Conservation (phyloP, 2,329 filamentous ascomycete genomes). For the Aspergillus ibericus region DNA sequence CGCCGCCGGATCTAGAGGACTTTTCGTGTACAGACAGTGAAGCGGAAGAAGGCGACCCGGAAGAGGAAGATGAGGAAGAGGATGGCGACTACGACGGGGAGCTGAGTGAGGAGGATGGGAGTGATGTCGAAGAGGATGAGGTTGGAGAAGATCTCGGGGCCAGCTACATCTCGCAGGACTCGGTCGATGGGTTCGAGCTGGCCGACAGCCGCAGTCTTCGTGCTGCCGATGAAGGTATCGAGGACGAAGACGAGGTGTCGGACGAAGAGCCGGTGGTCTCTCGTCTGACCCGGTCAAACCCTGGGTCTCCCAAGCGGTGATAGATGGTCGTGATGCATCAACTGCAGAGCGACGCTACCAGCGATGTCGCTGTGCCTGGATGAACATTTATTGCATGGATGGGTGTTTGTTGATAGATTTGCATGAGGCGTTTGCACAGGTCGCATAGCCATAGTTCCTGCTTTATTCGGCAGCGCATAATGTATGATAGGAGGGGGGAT, state of each 20-base stretch:
- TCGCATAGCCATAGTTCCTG: slow-evolving; percentile 2
- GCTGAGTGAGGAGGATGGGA: slow-evolving; percentile 54
- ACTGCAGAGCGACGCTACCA: background rate
- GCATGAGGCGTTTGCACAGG: slow-evolving; percentile 6
- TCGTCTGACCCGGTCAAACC: background rate
- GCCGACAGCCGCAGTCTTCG: slow-evolving; percentile 41
- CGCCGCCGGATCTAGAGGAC: slow-evolving; percentile 78
- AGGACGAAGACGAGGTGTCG: slow-evolving; percentile 20
- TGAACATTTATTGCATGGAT: slow-evolving; percentile 6
- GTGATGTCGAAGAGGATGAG: slow-evolving; percentile 51
- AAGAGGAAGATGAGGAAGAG: slow-evolving; percentile 50
- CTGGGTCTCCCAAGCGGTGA: slow-evolving; percentile 6
- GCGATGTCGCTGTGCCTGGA: background rate
- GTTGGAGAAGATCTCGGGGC: slow-evolving; percentile 50
- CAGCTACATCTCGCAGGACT: slow-evolving; percentile 38
- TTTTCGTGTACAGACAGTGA: slow-evolving; percentile 81
- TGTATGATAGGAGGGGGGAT: background rate
- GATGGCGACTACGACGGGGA: slow-evolving; percentile 42
- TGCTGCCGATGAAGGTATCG: slow-evolving; percentile 23
- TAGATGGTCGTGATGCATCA: background rate
- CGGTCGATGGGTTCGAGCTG: slow-evolving; percentile 48
- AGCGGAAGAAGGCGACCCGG: slow-evolving; percentile 46
- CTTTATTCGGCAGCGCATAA: background rate
- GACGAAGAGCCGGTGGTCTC: slow-evolving; percentile 1
- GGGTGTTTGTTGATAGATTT: slow-evolving; percentile 4